A percentile compares a stretch with the other conserved stretches of the same genome.
Evolutionary conservation across 202 grass and related monocot species (phyloP).

Genomic region (Bolboschoenoplectus hybrid): DNA sequence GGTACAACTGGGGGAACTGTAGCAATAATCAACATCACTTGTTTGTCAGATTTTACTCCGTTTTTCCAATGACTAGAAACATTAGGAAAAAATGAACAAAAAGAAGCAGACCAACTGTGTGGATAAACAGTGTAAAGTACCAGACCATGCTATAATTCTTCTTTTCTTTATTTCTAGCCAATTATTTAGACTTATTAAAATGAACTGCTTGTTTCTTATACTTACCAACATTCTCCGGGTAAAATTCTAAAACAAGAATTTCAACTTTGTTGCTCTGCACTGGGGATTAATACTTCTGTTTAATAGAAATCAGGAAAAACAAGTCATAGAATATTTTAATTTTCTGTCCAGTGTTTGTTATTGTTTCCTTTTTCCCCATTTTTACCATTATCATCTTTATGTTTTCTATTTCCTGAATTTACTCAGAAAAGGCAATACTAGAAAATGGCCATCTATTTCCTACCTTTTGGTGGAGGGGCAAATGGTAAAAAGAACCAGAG

Average conservation of each 20-base stretch:
- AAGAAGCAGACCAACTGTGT: not conserved
- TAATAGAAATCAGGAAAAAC: not conserved
- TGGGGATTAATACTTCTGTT: not conserved
- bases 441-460: not conserved
- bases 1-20: slow-evolving; percentile 90
- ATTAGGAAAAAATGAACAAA: not conserved
- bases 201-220: not conserved
- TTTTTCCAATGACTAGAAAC: not conserved
- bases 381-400: not conserved
- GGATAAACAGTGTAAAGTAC: not conserved
- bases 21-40: slow-evolving; percentile 21
- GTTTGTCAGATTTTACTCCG: slow-evolving; percentile 14
- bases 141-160: not conserved
- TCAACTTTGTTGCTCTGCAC: not conserved
- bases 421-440: not conserved
- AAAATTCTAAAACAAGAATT: not conserved
- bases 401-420: not conserved
- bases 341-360: not conserved
- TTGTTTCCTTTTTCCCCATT: not conserved
- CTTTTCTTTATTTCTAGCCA: not conserved
- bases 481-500: not conserved
- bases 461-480: not conserved
- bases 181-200: not conserved
- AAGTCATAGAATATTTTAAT: not conserved
- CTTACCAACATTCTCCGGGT: not conserved